Percentiles rank a stretch among this genome's conserved stretches.
Conservation (phyloP, 345 rosid genomes). For the Barbarea vulgaris region DNA sequence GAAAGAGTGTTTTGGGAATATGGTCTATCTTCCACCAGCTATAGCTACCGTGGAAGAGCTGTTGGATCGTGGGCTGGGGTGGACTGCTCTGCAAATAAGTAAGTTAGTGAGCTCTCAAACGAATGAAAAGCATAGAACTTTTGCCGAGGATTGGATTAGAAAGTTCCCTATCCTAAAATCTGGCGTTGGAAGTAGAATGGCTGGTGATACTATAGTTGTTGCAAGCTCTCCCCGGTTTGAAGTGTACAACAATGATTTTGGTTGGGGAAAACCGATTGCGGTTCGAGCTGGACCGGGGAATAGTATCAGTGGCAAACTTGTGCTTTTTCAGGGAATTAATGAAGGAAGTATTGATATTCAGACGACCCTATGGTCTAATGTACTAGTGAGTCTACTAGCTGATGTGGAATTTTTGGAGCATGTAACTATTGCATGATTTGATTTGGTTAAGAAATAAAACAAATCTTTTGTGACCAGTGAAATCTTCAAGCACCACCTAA, state of each 20-base stretch:
- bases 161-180: background rate
- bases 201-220: conserved; percentile 1
- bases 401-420: background rate
- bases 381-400: background rate
- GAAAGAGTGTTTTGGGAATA: conserved; percentile 47
- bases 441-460: background rate
- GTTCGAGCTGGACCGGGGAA: conserved; percentile 21
- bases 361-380: background rate
- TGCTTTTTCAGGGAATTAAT: background rate
- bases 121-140: background rate
- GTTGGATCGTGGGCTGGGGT: background rate
- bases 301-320: background rate
- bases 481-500: too few relatives aligned
- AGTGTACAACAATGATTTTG: conserved; percentile 46
- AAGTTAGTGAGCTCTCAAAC: background rate
- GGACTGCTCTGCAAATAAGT: conserved; percentile 12
- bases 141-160: conserved; percentile 21
- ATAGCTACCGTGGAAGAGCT: background rate
- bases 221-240: conserved; percentile 50
- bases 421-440: background rate
- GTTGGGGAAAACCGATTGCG: conserved; percentile 40
- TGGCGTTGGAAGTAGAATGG: background rate
- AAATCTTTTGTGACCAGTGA: too few relatives aligned
- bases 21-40: background rate
- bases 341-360: conserved; percentile 31